Conservation (phyloP, 768 basidiomycete genomes). For the Rhodotorula taiwanensis region DNA sequence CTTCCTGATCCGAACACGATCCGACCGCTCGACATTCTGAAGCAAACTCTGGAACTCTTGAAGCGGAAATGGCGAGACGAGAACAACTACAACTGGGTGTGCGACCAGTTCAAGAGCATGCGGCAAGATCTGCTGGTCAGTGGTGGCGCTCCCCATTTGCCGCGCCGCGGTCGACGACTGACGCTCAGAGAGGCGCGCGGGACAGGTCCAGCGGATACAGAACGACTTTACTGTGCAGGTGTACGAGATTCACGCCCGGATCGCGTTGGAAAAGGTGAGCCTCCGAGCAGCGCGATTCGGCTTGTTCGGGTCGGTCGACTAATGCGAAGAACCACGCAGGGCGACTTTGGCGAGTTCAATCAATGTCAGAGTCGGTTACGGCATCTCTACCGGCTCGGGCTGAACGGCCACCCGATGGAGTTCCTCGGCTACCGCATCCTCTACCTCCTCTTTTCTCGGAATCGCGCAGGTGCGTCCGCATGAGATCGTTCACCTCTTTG, state of each 20-base stretch:
- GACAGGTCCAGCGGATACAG: constrained; percentile 94
- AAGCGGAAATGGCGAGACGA: constrained; percentile 83
- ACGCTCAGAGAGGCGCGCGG: neutral
- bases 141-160: neutral
- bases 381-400: constrained; percentile 83
- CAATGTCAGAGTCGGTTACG: constrained; percentile 89
- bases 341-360: constrained; percentile 97
- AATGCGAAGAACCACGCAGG: constrained; percentile 57
- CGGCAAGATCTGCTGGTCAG: constrained; percentile 88
- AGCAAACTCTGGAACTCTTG: constrained; percentile 74
- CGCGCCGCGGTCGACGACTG: neutral
- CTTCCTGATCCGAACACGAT: constrained; percentile 93
- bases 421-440: constrained; percentile 96
- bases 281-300: no score
- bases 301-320: neutral
- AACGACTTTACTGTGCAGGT: constrained; percentile 96
- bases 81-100: constrained; percentile 75
- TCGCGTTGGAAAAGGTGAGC: constrained; percentile 82
- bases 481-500: neutral
- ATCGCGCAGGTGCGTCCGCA: constrained; percentile 73
- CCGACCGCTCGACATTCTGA: constrained; percentile 74
- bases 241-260: constrained; percentile 96
- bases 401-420: constrained; percentile 87
- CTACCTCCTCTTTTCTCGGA: constrained; percentile 87
- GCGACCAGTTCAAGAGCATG: constrained; percentile 95